These are phyloP conservation scores for Lactifluus piperatus DNA, from an alignment of 768 basidiomycete genomes.

Conservation along the genomic window DNA sequence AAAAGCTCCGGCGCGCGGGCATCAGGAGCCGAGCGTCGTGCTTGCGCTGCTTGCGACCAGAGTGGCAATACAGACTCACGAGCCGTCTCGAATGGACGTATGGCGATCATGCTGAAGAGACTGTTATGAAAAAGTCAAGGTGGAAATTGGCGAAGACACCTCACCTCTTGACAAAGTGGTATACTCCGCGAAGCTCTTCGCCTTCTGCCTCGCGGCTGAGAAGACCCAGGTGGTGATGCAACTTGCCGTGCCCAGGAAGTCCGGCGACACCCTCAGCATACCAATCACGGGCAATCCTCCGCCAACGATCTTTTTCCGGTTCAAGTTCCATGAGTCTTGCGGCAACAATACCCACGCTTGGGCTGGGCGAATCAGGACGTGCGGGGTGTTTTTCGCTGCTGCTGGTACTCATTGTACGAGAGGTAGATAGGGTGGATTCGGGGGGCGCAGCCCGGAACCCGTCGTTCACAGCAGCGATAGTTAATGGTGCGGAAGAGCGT, in stretches of 20 bases:
- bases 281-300: slow-evolving; percentile 86
- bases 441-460: slow-evolving; percentile 22
- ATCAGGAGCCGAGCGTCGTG: slow-evolving; percentile 68
- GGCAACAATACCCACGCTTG: slow-evolving; percentile 80
- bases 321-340: slow-evolving; percentile 77
- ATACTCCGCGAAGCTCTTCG: slow-evolving; percentile 77
- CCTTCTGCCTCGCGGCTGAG: slow-evolving; percentile 75
- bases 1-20: slow-evolving; percentile 71
- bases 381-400: slow-evolving; percentile 19
- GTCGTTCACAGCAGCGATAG: slow-evolving; percentile 43
- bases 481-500: slow-evolving; percentile 34
- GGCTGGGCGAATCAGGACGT: slow-evolving; percentile 32
- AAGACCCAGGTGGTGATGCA: slow-evolving; percentile 91
- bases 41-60: slow-evolving; percentile 74
- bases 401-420: slow-evolving; percentile 7
- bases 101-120: slow-evolving; percentile 68
- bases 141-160: slow-evolving; percentile 21
- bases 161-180: slow-evolving; percentile 93
- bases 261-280: slow-evolving; percentile 80
- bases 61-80: slow-evolving; percentile 84
- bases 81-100: slow-evolving; percentile 80
- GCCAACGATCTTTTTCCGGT: slow-evolving; percentile 88
- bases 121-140: neutral
- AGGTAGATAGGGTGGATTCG: slow-evolving; percentile 11
- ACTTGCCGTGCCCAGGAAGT: slow-evolving; percentile 86